Conservation (phyloP, 768 basidiomycete genomes). For the Sarcomyxa edulis region DNA sequence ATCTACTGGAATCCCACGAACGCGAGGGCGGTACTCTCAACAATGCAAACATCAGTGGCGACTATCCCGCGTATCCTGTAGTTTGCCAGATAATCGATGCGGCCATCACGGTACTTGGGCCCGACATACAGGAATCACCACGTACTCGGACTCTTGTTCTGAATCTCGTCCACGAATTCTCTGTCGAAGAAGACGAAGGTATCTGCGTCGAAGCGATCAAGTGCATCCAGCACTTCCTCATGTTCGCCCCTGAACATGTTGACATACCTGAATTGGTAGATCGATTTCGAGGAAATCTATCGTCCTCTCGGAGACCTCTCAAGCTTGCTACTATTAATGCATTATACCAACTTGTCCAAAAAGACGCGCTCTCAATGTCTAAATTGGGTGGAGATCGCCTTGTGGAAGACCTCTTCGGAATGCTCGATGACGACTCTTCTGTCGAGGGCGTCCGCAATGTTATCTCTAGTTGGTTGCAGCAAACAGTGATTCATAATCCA, state of each 20-base stretch:
- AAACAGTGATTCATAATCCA: constrained; percentile 89
- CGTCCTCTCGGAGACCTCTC: constrained; percentile 75
- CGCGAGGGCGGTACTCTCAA: constrained; percentile 81
- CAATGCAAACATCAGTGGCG: constrained; percentile 84
- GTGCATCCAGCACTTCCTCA: constrained; percentile 94
- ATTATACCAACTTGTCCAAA: constrained; percentile 94
- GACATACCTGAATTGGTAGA: constrained; percentile 76
- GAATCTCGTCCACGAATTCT: constrained; percentile 82
- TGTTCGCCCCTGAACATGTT: constrained; percentile 87
- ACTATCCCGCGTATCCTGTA: constrained; percentile 87
- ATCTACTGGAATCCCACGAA: constrained; percentile 87
- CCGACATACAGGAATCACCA: constrained; percentile 88
- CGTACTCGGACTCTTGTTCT: constrained; percentile 77
- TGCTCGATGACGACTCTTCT: constrained; percentile 92
- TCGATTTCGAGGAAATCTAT: constrained; percentile 73
- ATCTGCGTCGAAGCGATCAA: constrained; percentile 92
- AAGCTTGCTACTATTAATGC: constrained; percentile 95
- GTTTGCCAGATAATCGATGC: constrained; percentile 92
- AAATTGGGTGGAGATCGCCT: constrained; percentile 90
- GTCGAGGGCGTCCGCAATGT: constrained; percentile 93
- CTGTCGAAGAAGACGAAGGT: constrained; percentile 79
- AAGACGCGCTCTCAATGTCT: constrained; percentile 88
- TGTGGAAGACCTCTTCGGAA: constrained; percentile 91
- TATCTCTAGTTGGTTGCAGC: constrained; percentile 90
- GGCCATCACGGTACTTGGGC: constrained; percentile 88